Conservation (phyloP, 129 eudicot species). For the Tanacetum coccineum region DNA sequence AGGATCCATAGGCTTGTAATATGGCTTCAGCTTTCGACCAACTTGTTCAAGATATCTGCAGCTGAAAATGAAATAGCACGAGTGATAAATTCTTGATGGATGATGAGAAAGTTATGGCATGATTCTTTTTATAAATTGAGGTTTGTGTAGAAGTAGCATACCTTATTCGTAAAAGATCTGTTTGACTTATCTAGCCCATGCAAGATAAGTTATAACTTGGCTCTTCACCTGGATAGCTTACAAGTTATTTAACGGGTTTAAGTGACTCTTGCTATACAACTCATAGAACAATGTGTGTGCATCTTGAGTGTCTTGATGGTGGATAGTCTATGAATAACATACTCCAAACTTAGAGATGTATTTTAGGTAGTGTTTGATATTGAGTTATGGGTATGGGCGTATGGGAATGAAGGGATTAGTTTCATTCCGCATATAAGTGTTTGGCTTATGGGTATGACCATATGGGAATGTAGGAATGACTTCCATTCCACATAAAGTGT, state of each 20-base stretch:
- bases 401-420: too few relatives aligned
- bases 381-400: too few relatives aligned
- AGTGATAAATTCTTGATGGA: not conserved
- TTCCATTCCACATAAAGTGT: too few relatives aligned
- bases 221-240: too few relatives aligned
- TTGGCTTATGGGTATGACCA: too few relatives aligned
- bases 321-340: not conserved
- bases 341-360: not conserved
- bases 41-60: conserved; percentile 11
- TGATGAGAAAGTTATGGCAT: not conserved
- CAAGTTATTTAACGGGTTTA: not conserved
- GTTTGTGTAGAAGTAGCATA: not conserved
- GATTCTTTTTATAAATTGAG: too few relatives aligned
- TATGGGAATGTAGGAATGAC: too few relatives aligned
- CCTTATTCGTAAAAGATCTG: not conserved
- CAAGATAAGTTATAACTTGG: too few relatives aligned
- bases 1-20: not conserved
- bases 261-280: not conserved
- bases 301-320: not conserved
- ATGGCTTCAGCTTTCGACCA: not conserved
- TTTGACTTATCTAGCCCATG: too few relatives aligned
- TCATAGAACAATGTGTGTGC: not conserved
- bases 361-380: too few relatives aligned
- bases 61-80: not conserved
- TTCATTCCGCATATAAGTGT: too few relatives aligned